Evolutionary conservation across 2,329 filamentous ascomycete species (phyloP).

Genomic region (Pezicula radicicola): DNA sequence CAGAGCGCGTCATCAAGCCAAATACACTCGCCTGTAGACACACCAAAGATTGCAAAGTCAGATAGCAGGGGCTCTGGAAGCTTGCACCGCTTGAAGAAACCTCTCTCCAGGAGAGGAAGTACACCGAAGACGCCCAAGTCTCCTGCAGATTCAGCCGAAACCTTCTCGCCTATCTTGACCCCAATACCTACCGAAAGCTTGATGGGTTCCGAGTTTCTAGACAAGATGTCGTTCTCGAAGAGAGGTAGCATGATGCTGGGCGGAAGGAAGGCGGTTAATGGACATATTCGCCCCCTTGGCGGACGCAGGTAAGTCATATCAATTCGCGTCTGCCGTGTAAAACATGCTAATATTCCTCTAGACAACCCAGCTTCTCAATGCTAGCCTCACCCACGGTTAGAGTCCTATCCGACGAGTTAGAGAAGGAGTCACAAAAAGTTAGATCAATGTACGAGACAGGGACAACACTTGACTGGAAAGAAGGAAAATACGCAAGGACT

Average conservation of each 20-base stretch:
- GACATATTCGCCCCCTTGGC: conserved; percentile 16
- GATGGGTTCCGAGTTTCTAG: conserved; percentile 56
- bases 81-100: conserved; percentile 15
- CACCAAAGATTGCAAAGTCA: conserved; percentile 9
- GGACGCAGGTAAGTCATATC: conserved; percentile 19
- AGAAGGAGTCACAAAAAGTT: conserved; percentile 31
- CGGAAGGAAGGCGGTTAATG: conserved; percentile 35
- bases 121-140: conserved; percentile 6
- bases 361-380: conserved; percentile 27
- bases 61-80: conserved; percentile 10
- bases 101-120: conserved; percentile 11
- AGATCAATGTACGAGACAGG: conserved; percentile 31
- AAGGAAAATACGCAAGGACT: conserved; percentile 13
- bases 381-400: conserved; percentile 18
- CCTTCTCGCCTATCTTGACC: conserved; percentile 51
- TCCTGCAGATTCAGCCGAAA: conserved; percentile 21
- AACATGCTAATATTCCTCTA: conserved; percentile 13
- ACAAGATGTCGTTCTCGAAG: conserved; percentile 57
- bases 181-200: conserved; percentile 54
- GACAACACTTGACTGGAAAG: conserved; percentile 20
- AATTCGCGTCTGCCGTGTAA: background rate
- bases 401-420: conserved; percentile 24
- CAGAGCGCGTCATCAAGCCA: background rate
- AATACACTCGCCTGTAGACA: background rate
- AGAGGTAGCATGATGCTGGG: conserved; percentile 62